Percentiles rank a stretch among this genome's conserved stretches.
These are phyloP conservation scores for Camelina laxa DNA, from an alignment of 345 rosid species.

Conservation along the genomic window DNA sequence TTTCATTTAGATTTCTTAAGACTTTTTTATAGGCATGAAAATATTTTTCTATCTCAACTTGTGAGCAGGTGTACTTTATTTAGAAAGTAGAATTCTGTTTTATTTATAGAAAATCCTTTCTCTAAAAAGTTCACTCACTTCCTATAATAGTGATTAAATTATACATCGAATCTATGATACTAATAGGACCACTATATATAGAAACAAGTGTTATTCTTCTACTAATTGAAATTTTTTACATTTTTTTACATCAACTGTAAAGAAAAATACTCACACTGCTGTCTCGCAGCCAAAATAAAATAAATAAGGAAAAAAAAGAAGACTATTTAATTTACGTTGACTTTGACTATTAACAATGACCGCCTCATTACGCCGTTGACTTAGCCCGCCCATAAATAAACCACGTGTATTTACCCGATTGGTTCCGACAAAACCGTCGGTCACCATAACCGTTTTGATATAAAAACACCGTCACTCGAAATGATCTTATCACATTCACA, in stretches of 20 bases:
- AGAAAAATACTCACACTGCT: too few relatives aligned
- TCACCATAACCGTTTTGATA: constrained; percentile 25
- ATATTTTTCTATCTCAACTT: background rate
- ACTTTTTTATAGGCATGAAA: background rate
- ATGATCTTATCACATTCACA: background rate
- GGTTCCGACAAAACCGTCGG: constrained; percentile 27
- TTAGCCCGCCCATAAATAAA: background rate
- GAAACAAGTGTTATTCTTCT: too few relatives aligned
- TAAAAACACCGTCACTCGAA: constrained; percentile 16
- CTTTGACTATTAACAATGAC: constrained; percentile 14
- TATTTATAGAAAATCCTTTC: background rate
- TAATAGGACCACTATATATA: constrained; percentile 14
- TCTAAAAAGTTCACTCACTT: background rate
- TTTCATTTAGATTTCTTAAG: constrained; percentile 23
- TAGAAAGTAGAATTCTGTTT: constrained; percentile 31
- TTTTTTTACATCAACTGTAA: too few relatives aligned
- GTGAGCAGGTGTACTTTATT: constrained; percentile 12
- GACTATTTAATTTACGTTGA: constrained; percentile 8
- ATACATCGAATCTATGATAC: background rate
- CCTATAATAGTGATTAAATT: background rate
- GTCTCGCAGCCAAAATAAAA: background rate
- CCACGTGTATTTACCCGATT: constrained; percentile 17
- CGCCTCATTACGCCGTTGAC: constrained; percentile 31
- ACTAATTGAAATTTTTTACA: too few relatives aligned
- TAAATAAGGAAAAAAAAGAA: background rate